These are phyloP conservation scores for Lentinula sp. DNA, from an alignment of 768 basidiomycete genomes.

Conservation along the genomic window DNA sequence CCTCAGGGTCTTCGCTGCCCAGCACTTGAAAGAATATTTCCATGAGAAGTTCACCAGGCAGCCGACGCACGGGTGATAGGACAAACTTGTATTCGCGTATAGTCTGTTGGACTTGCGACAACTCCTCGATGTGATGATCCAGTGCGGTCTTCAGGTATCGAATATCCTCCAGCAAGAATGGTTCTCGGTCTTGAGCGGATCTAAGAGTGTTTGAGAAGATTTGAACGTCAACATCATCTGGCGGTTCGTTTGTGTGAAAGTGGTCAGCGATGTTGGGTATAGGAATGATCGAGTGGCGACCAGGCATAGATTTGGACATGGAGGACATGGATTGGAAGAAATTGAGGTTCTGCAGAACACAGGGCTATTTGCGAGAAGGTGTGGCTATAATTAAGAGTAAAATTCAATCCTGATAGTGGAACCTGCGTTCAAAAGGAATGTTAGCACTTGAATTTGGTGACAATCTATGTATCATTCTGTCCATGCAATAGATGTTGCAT, in stretches of 20 bases:
- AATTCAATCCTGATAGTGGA: too few relatives aligned
- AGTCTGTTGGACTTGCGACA: neutral
- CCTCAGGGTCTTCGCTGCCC: neutral
- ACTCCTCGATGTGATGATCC: neutral
- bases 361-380: neutral
- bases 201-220: neutral
- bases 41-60: conserved; percentile 1
- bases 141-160: neutral
- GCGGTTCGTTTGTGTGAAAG: neutral
- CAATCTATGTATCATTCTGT: too few relatives aligned
- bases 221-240: neutral
- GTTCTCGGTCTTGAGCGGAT: neutral
- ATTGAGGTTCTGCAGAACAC: neutral
- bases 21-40: neutral
- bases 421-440: too few relatives aligned
- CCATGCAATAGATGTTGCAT: too few relatives aligned
- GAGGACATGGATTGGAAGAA: neutral
- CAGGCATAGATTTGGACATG: neutral
- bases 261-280: neutral
- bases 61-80: conserved; percentile 1
- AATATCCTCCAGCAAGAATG: neutral
- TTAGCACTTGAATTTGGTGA: too few relatives aligned
- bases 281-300: neutral
- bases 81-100: neutral
- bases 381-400: neutral